Conservation (phyloP, 495 filamentous ascomycete genomes). For the Patellaria atrata region DNA sequence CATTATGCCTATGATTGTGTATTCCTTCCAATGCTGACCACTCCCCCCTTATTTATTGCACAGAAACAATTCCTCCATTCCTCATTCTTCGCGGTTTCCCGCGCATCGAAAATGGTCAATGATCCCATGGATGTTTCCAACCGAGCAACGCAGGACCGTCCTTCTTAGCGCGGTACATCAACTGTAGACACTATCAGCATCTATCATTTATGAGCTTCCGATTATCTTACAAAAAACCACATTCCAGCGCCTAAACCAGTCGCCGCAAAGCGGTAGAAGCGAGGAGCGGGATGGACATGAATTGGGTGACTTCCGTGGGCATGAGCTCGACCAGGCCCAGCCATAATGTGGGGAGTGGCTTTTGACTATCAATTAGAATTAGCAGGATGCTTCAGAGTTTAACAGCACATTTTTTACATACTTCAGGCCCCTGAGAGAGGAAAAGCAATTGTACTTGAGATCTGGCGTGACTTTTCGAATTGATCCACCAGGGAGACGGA, state of each 20-base stretch:
- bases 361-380: too few species aligned
- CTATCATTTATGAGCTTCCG: not conserved
- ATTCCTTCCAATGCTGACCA: too few species aligned
- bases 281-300: conserved; percentile 56
- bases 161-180: conserved; percentile 93
- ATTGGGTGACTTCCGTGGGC: conserved; percentile 46
- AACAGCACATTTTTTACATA: too few species aligned
- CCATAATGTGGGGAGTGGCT: too few species aligned
- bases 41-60: too few species aligned
- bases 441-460: too few species aligned
- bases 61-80: not conserved
- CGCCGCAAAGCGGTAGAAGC: conserved; percentile 68
- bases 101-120: too few species aligned
- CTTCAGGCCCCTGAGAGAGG: too few species aligned
- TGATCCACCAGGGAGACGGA: too few species aligned
- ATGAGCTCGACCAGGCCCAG: conserved; percentile 20
- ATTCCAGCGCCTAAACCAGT: conserved; percentile 85
- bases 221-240: conserved; percentile 82
- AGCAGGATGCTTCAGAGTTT: too few species aligned
- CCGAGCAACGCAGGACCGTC: conserved; percentile 78
- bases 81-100: not conserved
- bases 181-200: conserved; percentile 31
- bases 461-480: too few species aligned
- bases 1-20: too few species aligned
- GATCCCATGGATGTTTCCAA: conserved; percentile 98